Evolutionary conservation across 2,329 filamentous ascomycete species (phyloP), one percentile per base, ranked within the genome.

Genomic region (Colletotrichum horii): DNA sequence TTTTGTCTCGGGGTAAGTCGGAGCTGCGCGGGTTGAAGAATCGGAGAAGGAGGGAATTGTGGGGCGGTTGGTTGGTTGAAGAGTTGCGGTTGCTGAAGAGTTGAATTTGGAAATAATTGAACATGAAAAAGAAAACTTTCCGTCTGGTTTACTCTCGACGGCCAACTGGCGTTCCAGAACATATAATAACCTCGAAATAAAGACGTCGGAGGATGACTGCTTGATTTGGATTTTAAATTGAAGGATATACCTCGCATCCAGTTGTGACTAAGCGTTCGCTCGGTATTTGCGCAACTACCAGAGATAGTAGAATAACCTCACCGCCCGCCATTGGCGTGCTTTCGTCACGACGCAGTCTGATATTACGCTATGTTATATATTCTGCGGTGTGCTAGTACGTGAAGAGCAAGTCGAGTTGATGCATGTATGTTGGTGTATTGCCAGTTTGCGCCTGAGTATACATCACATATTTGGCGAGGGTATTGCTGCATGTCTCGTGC

Each of bases 1-100:
- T 5, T 6, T 4, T 58, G 67, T 74, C 67, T 74, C 71, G 71
- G 71, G 26, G 71, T 22, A 9, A 11, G 19, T 36, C n/a, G 36
- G 61, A 68, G 16, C 22, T 19, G 30, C 60, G n/a, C 32, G 60
- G 38, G 60, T n/a, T 60, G 56, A 60, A 60, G 56, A 30, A 60
- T 52, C 4, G 43, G 43, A 52, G n/a, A 52, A 52, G 43, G 43
- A 52, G 24, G 43, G n/a, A 52, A 52, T 52, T 52, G 11, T 52
- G 43, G 43, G 43, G 43, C 12, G 43, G 43, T 22, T 48, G 6
- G 43, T 22, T 19, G 36, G 43, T 48, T 48, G n/a, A n/a, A 48
- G 19, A 48, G n/a, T 22, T 48, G 38, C 11, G 8, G 34, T 43
- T 6, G 38, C 9, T 43, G 38, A 43, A 43, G 38, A 43, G 8